Conservation (phyloP, 495 filamentous ascomycete genomes). For the Penicillium macrosclerotiorum region DNA sequence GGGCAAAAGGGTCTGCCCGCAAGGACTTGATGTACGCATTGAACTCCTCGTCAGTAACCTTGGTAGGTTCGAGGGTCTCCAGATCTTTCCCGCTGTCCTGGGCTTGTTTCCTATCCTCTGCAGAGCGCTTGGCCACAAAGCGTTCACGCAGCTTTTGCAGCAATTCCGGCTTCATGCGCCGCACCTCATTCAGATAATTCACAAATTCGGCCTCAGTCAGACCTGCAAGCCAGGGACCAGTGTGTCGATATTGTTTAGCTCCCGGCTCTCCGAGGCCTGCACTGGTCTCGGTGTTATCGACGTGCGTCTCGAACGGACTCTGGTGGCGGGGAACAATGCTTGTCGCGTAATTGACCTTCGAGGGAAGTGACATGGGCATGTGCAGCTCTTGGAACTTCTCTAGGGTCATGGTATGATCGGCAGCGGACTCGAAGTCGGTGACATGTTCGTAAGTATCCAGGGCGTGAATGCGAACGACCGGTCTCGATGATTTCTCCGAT, state of each 20-base stretch:
- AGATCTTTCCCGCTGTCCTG: slow-evolving; percentile 48
- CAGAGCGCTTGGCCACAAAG: slow-evolving; percentile 40
- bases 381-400: slow-evolving; percentile 84
- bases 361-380: slow-evolving; percentile 58
- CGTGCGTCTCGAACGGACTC: slow-evolving; percentile 50
- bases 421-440: slow-evolving; percentile 82
- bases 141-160: slow-evolving; percentile 54
- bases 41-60: slow-evolving; percentile 61
- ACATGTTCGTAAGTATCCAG: slow-evolving; percentile 89
- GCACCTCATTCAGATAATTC: slow-evolving; percentile 61
- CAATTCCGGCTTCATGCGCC: slow-evolving; percentile 60
- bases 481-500: slow-evolving; percentile 60
- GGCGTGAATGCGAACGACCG: slow-evolving; percentile 65
- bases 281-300: slow-evolving; percentile 48
- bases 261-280: slow-evolving; percentile 26
- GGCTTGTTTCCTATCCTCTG: slow-evolving; percentile 39
- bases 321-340: slow-evolving; percentile 34
- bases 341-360: slow-evolving; percentile 28
- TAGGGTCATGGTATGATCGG: slow-evolving; percentile 77
- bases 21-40: slow-evolving; percentile 58
- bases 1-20: slow-evolving; percentile 49
- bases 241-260: slow-evolving; percentile 41
- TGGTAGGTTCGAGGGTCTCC: slow-evolving; percentile 25
- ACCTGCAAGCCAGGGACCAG: slow-evolving; percentile 79
- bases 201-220: slow-evolving; percentile 72